phyloP scores from a whole-genome alignment of 2,329 filamentous ascomycete species.

The Calonectria crousiana region DNA sequence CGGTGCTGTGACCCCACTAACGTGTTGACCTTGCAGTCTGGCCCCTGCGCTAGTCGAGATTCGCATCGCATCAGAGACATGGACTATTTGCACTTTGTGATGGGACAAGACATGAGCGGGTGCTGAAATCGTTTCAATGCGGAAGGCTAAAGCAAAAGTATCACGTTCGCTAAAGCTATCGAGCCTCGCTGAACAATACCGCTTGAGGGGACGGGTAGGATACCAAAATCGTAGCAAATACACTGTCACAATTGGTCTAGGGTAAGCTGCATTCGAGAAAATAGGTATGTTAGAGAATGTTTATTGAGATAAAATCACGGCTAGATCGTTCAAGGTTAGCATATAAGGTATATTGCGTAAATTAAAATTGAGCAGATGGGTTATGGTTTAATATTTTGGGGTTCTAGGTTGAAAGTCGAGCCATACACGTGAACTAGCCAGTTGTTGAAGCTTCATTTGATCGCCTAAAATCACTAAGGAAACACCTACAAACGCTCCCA shows the following conservation, averaged over 20 bases:
- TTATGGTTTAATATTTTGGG: not conserved
- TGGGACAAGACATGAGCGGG: not conserved
- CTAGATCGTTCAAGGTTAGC: not conserved
- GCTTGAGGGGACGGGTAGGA: not conserved
- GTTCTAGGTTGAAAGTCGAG: not conserved
- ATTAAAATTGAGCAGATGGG: not conserved
- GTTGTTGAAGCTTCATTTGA: not conserved
- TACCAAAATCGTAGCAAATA: not conserved
- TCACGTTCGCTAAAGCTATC: not conserved
- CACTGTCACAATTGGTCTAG: not conserved
- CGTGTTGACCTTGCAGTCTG: constrained; percentile 1
- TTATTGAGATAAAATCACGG: not conserved
- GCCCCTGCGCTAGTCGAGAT: constrained; percentile 20
- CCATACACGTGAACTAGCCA: not conserved
- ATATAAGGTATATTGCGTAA: not conserved
- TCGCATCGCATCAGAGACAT: constrained; percentile 11
- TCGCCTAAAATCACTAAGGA: not conserved
- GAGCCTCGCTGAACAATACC: not conserved
- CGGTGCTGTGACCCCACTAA: constrained; percentile 14
- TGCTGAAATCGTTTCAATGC: not conserved
- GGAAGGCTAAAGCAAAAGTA: not conserved
- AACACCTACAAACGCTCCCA: not conserved
- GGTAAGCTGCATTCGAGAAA: not conserved
- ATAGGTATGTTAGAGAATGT: not conserved
- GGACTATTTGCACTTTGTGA: not conserved